These are phyloP conservation scores for Chlorokybus atmophyticus DNA, from an alignment of 139 green algal genomes.

Conservation along the genomic window DNA sequence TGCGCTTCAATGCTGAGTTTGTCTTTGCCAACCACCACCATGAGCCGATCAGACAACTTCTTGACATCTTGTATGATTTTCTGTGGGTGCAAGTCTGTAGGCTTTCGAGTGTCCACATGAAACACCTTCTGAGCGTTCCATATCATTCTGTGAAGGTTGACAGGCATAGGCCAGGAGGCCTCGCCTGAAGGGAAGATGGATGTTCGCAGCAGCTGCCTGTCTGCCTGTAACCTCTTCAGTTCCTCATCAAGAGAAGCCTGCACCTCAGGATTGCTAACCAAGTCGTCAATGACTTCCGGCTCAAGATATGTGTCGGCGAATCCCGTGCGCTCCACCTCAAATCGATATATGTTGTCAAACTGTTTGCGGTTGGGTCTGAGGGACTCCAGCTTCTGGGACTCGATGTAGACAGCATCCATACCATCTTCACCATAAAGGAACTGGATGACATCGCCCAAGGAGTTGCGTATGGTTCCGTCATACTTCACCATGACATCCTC, in stretches of 20 bases:
- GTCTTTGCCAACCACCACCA: constrained; percentile 71
- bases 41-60: background rate
- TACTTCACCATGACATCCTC: constrained; percentile 95
- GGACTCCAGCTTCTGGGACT: constrained; percentile 74
- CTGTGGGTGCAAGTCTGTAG: background rate
- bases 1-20: constrained; percentile 76
- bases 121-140: constrained; percentile 87
- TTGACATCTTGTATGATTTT: constrained; percentile 3
- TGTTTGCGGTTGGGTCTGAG: constrained; percentile 44
- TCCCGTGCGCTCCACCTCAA: constrained; percentile 40
- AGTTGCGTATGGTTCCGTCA: constrained; percentile 88
- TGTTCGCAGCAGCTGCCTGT: constrained; percentile 58
- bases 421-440: constrained; percentile 99
- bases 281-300: constrained; percentile 32
- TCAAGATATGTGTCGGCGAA: constrained; percentile 44
- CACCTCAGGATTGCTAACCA: background rate
- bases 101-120: constrained; percentile 6
- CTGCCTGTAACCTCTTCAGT: constrained; percentile 33
- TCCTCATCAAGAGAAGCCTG: constrained; percentile 17
- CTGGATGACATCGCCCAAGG: constrained; percentile 58
- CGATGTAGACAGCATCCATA: constrained; percentile 88
- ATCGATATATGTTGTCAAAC: constrained; percentile 39
- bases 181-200: constrained; percentile 73
- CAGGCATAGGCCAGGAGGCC: constrained; percentile 62
- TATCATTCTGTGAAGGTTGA: constrained; percentile 83